Percentiles rank a stretch among this genome's conserved stretches.
Conservation (phyloP, 78 protist genomes). For the Capsaspora owczarzaki region DNA sequence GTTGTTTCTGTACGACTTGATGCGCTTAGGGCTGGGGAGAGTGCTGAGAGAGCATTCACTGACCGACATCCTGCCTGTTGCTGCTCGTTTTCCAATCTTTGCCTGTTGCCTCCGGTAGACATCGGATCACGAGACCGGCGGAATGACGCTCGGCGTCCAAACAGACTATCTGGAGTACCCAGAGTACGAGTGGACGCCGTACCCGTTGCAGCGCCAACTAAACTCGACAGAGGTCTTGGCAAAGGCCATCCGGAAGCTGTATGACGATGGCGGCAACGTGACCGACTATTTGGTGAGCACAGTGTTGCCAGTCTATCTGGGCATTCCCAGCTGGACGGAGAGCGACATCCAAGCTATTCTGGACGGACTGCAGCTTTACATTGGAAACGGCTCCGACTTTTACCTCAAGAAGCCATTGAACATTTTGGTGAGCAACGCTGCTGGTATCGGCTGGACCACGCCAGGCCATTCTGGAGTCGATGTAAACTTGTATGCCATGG, state of each 20-base stretch:
- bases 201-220: background rate
- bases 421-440: background rate
- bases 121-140: constrained; percentile 46
- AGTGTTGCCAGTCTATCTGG: background rate
- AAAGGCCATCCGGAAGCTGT: background rate
- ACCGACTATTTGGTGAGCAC: background rate
- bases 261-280: background rate
- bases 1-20: background rate
- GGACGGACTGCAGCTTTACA: background rate
- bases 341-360: background rate
- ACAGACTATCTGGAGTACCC: background rate
- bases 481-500: constrained; percentile 8
- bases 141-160: constrained; percentile 14
- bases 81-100: background rate
- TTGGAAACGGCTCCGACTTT: background rate
- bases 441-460: constrained; percentile 16
- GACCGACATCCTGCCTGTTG: background rate
- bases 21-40: background rate
- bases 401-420: background rate
- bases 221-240: background rate
- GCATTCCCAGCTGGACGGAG: background rate
- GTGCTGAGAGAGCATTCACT: background rate
- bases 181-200: background rate
- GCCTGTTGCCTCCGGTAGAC: background rate
- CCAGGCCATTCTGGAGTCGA: constrained; percentile 21